Percentiles rank a stretch among this genome's conserved stretches.
These are phyloP conservation scores for Hanseniaspora sp. DNA, from an alignment of 1,139 yeast genomes.

Conservation along the genomic window DNA sequence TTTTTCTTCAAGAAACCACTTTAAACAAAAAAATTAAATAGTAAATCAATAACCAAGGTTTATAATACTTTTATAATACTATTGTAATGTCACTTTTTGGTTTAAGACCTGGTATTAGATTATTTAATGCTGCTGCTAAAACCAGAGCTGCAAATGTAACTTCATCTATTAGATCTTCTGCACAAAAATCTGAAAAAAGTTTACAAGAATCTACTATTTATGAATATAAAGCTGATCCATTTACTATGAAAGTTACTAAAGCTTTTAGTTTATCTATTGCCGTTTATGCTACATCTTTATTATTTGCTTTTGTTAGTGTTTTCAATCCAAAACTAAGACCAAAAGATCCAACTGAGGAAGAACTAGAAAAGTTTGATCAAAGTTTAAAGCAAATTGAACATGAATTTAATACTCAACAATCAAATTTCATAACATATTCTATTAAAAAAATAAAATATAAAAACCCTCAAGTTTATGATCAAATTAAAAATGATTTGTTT, in stretches of 20 bases:
- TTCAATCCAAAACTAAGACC: neutral
- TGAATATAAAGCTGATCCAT: neutral
- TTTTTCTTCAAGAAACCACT: neutral
- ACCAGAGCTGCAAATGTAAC: neutral
- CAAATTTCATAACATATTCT: constrained; percentile 1
- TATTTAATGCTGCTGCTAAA: neutral
- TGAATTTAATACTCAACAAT: neutral
- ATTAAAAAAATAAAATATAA: neutral
- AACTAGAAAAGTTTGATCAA: neutral
- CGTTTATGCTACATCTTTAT: neutral
- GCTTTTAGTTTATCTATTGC: neutral
- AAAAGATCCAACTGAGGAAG: neutral
- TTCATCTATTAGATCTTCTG: neutral
- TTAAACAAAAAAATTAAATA: too few relatives aligned
- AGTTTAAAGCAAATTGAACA: neutral
- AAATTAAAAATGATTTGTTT: neutral
- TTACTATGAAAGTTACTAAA: neutral
- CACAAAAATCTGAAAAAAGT: neutral
- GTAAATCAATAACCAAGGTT: neutral
- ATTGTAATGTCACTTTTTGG: neutral
- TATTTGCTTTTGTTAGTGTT: neutral
- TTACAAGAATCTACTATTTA: neutral
- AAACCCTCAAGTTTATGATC: neutral
- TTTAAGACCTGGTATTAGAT: neutral
- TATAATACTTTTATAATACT: too few relatives aligned